These are phyloP conservation scores for Cystobasidium sp. DNA, from an alignment of 1,284 basidiomycete species.

Conservation along the genomic window DNA sequence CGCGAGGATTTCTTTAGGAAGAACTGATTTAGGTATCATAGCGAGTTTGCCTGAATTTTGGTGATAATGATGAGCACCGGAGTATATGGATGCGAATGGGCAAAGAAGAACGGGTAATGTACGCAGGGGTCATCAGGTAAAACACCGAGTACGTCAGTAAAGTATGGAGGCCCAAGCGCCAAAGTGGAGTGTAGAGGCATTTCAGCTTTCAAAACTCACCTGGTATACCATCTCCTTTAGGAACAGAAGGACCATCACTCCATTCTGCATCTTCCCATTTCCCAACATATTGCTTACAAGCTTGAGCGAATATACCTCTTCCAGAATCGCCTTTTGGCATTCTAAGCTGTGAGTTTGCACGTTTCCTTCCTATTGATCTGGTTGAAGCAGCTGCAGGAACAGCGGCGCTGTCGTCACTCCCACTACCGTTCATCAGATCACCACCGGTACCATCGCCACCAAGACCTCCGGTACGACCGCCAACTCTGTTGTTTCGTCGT, in stretches of 20 bases:
- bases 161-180: no score
- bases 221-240: not conserved
- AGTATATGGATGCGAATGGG: no score
- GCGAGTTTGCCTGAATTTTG: not conserved
- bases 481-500: no score
- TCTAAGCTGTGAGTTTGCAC: not conserved
- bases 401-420: not conserved
- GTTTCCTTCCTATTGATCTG: not conserved
- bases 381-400: not conserved
- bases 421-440: not conserved
- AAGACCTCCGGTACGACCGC: no score
- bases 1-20: not conserved
- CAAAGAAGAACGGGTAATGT: no score
- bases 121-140: not conserved
- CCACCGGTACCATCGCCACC: no score
- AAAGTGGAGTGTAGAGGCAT: no score
- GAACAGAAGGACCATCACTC: not conserved
- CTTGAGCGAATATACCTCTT: not conserved
- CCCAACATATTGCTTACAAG: not conserved
- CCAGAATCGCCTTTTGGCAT: slow-evolving; percentile 11
- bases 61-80: no score
- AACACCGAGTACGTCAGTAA: not conserved
- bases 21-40: slow-evolving; percentile 3
- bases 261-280: slow-evolving; percentile 13
- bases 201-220: not conserved